Base-by-base conservation (phyloP, 1,284 basidiomycete genomes). In the Cystobasidium pallidum region DNA sequence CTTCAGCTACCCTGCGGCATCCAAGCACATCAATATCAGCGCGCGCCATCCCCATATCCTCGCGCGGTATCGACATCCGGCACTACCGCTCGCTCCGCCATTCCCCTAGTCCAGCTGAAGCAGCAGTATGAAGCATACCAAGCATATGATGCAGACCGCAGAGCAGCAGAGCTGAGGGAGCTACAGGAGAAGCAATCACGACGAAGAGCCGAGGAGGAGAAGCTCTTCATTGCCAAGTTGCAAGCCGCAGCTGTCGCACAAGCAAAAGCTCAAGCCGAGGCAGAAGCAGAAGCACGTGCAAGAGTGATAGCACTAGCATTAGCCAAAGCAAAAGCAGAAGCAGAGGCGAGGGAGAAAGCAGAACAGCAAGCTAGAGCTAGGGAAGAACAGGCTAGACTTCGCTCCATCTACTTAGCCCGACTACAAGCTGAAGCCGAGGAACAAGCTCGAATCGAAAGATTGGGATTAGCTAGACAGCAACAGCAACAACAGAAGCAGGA, bases 251-350 rank as follows among this genome's bases (percentile, higher is more conserved):
- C 47, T 6, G 30, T 24, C 21, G 62, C 62, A 24, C 45, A 51
- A 49, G 62, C 62, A 34, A 30, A 57, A 39, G 51, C 49, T 21
- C n/a, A 66, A 26, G 49, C 36, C n/a, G 24, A 30, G 11, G 62
- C 62, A 24, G 52, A 30, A 65, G 62, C 62, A 26, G n/a, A 45
- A 63, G 61, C 61, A 47, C 10, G n/a, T 11, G 45, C 45, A 8
- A 47, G 45, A 47, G 45, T 13, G 13, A 39, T 21, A 45, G 36
- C 34, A 26, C n/a, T 61, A 3, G 61, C 61, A 45, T 15, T 45
- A 24, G 45, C 49, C n/a, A 52, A 49, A 24, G 45, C 45, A 24
- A 65, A 45, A 65, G 62, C 62, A 26, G n/a, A 45, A 65, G 62
- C 62, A 51, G 49, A 51, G 26, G 49, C 49, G 4, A 54, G 52